phyloP scores from a whole-genome alignment of 371 early-diverging fungal genomes.

The Umbelopsis sp. region DNA sequence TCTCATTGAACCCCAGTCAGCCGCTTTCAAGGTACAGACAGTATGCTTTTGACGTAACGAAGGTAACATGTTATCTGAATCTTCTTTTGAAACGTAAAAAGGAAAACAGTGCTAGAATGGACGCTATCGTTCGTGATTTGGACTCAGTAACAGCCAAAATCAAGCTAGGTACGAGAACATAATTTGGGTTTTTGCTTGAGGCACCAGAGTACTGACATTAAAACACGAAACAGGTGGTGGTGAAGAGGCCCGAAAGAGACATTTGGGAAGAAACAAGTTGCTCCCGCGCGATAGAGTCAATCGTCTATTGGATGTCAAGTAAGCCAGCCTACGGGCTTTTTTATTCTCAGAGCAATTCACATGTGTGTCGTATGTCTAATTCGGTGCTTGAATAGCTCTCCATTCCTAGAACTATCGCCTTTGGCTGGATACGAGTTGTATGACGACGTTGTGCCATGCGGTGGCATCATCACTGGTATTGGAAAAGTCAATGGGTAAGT shows the following conservation, averaged over 20 bases:
- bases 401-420: conserved; percentile 95
- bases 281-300: conserved; percentile 93
- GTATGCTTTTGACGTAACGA: neutral
- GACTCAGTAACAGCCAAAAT: conserved; percentile 73
- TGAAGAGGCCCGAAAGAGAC: conserved; percentile 85
- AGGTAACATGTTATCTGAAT: neutral
- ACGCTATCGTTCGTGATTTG: conserved; percentile 74
- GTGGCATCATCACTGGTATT: conserved; percentile 96
- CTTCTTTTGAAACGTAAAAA: conserved; percentile 27
- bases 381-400: conserved; percentile 56
- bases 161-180: conserved; percentile 63
- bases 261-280: conserved; percentile 88
- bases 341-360: neutral
- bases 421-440: conserved; percentile 94
- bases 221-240: conserved; percentile 79
- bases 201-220: neutral
- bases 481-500: conserved; percentile 91
- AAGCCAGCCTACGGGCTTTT: conserved; percentile 25
- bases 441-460: conserved; percentile 87
- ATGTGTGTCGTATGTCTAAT: conserved; percentile 16
- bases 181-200: neutral
- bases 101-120: conserved; percentile 89
- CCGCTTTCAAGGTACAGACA: conserved; percentile 76
- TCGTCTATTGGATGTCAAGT: conserved; percentile 86
- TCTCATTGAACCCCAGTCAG: conserved; percentile 74